A percentile compares a stretch with the other conserved stretches of the same genome.
These are phyloP conservation scores for Kluyveromyces starmeri DNA, from an alignment of 805 yeast species.

Conservation along the genomic window DNA sequence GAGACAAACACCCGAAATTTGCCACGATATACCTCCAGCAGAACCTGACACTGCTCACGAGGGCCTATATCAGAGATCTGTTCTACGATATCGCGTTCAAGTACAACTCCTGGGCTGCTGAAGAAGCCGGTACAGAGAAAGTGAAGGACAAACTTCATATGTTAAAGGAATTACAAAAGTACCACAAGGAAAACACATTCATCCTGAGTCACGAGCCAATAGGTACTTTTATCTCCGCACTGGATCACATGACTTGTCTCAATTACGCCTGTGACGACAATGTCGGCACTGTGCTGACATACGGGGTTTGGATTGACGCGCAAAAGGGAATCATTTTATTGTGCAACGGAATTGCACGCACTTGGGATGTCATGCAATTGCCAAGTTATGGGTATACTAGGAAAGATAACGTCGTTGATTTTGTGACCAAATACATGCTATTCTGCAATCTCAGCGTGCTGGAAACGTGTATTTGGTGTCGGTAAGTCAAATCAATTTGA, in stretches of 20 bases:
- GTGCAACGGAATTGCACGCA: constrained; percentile 9
- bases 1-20: not conserved
- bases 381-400: constrained; percentile 12
- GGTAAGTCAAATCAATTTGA: too few species aligned
- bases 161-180: not conserved
- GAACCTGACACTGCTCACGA: constrained; percentile 6
- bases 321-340: constrained; percentile 16
- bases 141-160: not conserved
- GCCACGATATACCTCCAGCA: constrained; percentile 3
- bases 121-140: not conserved
- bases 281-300: constrained; percentile 3
- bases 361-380: constrained; percentile 2
- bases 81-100: constrained; percentile 8
- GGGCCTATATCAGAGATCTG: constrained; percentile 8
- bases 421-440: constrained; percentile 12
- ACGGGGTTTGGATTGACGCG: constrained; percentile 19
- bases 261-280: not conserved
- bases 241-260: constrained; percentile 2
- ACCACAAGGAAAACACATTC: constrained; percentile 2
- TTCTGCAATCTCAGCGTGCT: constrained; percentile 17
- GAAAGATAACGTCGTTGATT: constrained; percentile 4
- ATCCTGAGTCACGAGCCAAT: not conserved
- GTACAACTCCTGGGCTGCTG: constrained; percentile 6
- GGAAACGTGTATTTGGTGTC: constrained; percentile 11
- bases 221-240: not conserved